Base-by-base conservation (phyloP, 306 rosid genomes). In the Gastrolobium villosum region DNA sequence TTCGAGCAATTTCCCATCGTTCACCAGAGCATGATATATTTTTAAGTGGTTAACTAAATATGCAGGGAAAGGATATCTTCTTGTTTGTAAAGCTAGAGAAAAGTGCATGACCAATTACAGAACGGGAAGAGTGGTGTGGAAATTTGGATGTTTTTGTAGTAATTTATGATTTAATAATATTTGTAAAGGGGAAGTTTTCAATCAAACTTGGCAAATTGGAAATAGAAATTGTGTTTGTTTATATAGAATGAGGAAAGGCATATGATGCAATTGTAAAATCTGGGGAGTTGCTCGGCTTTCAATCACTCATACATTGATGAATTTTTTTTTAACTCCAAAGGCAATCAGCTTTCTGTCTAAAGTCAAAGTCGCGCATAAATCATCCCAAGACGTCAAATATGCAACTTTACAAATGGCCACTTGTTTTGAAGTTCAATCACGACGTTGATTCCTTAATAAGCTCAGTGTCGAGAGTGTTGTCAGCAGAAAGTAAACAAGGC, bases 131-230 rank as follows among this genome's bases (percentile, higher is more conserved):
- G 74, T 79, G 86, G 63, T 64, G 87, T 77, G 57, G 57, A 79
- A 36, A 20, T 20, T 73, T 54, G 60, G 60, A 74, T 79, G 85
- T 70, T 62, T 85, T 78, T 70, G 80, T 59, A 48, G 59, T 81
- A 46, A 75, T 60, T 60, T 43, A 9, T 37, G 56, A 81, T 79
- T 62, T 62, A 82, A 72, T 87, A 82, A 79, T 82, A 76, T 82
- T 87, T 72, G 60, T 76, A 5, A 41, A 82, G 85, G 85, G 88
- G 87, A 87, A 79, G 73, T 8, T 45, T 45, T 45, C 49, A 1
- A 20, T 20, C 26, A 20, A 20, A 20, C 26, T 20, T 20, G 45
- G 6, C 49, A 45, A 2, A 20, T 20, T 20, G 26, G 26, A 0
- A 20, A 20, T 20, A 31, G 46, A 44, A 65, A 30, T 72, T 62